Base-by-base conservation (phyloP, 1,139 yeast species). In the Trichomonascaceae sp. region DNA sequence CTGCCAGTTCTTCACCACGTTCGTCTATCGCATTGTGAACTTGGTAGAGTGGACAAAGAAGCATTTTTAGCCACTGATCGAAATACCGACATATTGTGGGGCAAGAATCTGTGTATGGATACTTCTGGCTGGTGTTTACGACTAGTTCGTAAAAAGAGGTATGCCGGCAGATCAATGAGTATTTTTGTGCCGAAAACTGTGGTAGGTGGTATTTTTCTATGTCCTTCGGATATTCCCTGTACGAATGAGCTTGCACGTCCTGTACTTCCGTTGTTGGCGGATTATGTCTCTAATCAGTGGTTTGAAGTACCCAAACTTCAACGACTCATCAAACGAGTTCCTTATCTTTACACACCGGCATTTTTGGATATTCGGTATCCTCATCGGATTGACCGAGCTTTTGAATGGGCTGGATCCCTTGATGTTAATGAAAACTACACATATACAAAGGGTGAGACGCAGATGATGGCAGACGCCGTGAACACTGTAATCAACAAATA, bases 181-280 rank as follows among this genome's bases (percentile, higher is more conserved):
- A 66, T 83, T 18, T 84, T 77, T 61, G 69, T 81, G 24, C 89
- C 91, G 0, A 72, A 75, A 47, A 77, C 85, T 0, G 77, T 81
- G 67, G 80, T 86, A 1, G 95, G 95, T 5, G 91, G 84, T 0
- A 60, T 86, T 7, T 86, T 76, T 64, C 77, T 77, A 58, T 83
- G 88, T 62, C 71, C 76, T 2, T 58, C 78, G 1, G 60, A 70
- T 9, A 69, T 67, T 50, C 44, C 43, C 17, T 59, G 66, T 43
- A 64, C 74, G 18, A 60, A 74, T 50, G 62, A 63, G 10, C 61
- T 63, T 41, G 66, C 74, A 46, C 66, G 62, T 3, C 87, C 89
- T 0, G 58, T 84, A 2, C 60, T 76, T 49, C 91, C 93, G 0
- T 66, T 86, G 45, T 67, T 81, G 24, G 84, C 88, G 0, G 89